Base-by-base conservation (phyloP, 2,329 filamentous ascomycete genomes). In the Fusarium hainanense region DNA sequence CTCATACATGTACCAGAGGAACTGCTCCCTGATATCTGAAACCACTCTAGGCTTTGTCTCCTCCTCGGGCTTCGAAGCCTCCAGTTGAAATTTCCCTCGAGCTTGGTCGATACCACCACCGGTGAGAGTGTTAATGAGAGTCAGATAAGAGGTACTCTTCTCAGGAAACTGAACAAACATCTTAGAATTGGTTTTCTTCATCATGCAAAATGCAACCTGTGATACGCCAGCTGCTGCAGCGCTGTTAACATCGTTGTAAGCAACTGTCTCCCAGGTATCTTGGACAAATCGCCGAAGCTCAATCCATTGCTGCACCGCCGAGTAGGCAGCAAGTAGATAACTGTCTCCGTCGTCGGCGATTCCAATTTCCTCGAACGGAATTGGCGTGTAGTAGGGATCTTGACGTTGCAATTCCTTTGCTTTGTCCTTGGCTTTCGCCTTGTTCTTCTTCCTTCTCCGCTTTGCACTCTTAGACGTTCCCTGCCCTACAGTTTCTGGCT, bases 121-220 rank as follows among this genome's bases (percentile, higher is more conserved):
- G 3, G 79, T 82, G 37, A 84, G 78, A 44, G 84, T 76, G 0
- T 74, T 81, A 76, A 66, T 80, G 86, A 0, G 79, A 80, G 13
- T 84, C 80, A 50, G 18, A 37, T 37, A 37, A n/a, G 34, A 37
- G 0, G 34, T 37, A 4, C 4, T 37, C 34, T 82, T 77, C 0
- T 78, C 82, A 2, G 82, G 80, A 43, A 85, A 86, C 28, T 85
- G 81, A 20, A 80, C 63, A 55, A 83, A 84, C 1, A 86, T 82
- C 9, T 68, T 69, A 1, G 75, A 66, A 49, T 79, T 77, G 2
- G 78, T 76, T 49, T 78, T 74, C 54, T 82, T 78, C 25, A 85
- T 67, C 77, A 83, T 82, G 14, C 74, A 74, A 21, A 85, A 71
- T 16, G 82, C 82, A 9, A 82, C 54, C 47, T 80, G 83, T 8